Base-by-base conservation (phyloP, 345 rosid genomes). In the Rubroshorea leprosula region DNA sequence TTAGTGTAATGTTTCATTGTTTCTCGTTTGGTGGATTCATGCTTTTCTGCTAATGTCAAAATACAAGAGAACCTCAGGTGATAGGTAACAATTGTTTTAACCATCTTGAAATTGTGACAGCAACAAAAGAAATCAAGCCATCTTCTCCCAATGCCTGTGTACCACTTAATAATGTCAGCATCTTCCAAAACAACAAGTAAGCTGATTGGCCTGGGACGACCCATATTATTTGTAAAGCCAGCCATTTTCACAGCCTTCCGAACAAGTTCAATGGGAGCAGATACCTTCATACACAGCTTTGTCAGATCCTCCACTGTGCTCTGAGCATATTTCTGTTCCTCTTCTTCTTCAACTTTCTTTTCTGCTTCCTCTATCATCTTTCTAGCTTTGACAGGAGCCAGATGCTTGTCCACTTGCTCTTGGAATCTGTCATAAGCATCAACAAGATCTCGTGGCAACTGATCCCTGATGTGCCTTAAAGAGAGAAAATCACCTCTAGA, bases 91-190 rank as follows among this genome's bases (percentile, higher is more conserved):
- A 84, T 61, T 55, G 75, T 89, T 72, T 92, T 92, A 13, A 92
- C 87, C 86, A 64, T 74, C 77, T 80, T 84, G 64, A 73, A 83
- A 74, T 89, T 92, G 74, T 92, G 96, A 78, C 96, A 89, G 66
- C 93, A 89, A 49, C 96, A 86, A 76, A 86, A 92, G 77, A 78
- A 86, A 45, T 89, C 87, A 31, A 92, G 95, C 98, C 98, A 92
- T 74, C 76, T 82, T 68, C 82, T 74, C 49, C 95, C 98, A 31
- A 92, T 69, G 51, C 98, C 97, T 4, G 95, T 84, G 70, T 86
- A 89, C 98, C 98, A 92, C 70, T 84, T 92, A 71, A 92, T 70
- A 54, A 89, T 92, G 71, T 86, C 93, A 13, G 86, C 73, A 72
- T 92, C 98, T 60, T 92, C 96, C 6, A 92, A 75, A 57, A 75